These are phyloP conservation scores for Solanum piurae DNA, from an alignment of 257 asterid species.

Conservation along the genomic window DNA sequence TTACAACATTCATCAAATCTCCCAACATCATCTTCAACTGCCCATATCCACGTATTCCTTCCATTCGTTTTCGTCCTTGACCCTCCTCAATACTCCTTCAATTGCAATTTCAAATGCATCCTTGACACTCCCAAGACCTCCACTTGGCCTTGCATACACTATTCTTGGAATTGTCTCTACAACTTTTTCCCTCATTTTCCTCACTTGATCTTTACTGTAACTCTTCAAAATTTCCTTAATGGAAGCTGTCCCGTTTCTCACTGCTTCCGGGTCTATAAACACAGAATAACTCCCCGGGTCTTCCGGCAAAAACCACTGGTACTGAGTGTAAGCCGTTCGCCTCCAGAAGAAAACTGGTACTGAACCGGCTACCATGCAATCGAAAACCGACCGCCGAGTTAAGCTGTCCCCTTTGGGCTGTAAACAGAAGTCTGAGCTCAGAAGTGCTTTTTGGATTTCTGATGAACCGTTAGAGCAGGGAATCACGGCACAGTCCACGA, in stretches of 20 bases:
- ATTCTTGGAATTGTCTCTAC: slow-evolving; percentile 67
- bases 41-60: slow-evolving; percentile 32
- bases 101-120: slow-evolving; percentile 90
- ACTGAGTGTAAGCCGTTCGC: slow-evolving; percentile 59
- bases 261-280: slow-evolving; percentile 45
- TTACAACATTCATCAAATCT: neutral
- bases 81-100: slow-evolving; percentile 67
- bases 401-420: slow-evolving; percentile 72
- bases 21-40: neutral
- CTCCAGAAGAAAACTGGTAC: slow-evolving; percentile 75
- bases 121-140: slow-evolving; percentile 30
- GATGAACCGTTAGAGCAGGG: slow-evolving; percentile 37
- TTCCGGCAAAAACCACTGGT: slow-evolving; percentile 77
- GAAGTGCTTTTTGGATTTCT: slow-evolving; percentile 20
- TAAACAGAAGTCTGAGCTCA: slow-evolving; percentile 62
- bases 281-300: slow-evolving; percentile 78
- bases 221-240: slow-evolving; percentile 46
- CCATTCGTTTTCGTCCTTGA: slow-evolving; percentile 70
- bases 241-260: slow-evolving; percentile 43
- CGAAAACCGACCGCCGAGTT: slow-evolving; percentile 58
- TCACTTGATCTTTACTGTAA: slow-evolving; percentile 38
- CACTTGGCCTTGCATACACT: slow-evolving; percentile 45
- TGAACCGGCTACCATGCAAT: slow-evolving; percentile 77
- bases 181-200: slow-evolving; percentile 62
- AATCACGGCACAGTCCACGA: slow-evolving; percentile 46